phyloP scores from a whole-genome alignment of 352 stramenopile genomes.

The Phytopythium montanum region DNA sequence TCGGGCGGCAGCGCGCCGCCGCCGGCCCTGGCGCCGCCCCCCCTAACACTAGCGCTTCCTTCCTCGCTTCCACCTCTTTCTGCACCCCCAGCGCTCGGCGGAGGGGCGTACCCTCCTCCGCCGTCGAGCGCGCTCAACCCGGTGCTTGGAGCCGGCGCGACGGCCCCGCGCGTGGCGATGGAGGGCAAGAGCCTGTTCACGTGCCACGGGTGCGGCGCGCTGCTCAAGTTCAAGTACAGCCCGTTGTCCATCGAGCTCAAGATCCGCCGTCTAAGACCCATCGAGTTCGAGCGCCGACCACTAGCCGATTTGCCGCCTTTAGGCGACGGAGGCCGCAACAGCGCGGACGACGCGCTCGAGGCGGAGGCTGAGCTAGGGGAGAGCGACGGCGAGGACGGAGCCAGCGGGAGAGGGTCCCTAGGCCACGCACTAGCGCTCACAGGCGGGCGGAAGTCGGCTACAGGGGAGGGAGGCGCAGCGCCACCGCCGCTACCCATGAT shows the following conservation, averaged over 20 bases:
- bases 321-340: constrained; percentile 17
- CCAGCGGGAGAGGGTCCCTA: constrained; percentile 7
- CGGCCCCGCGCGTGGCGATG: constrained; percentile 30
- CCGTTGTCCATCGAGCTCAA: constrained; percentile 64
- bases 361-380: constrained; percentile 20
- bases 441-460: constrained; percentile 1
- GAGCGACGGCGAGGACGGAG: constrained; percentile 6
- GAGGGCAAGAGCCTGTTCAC: constrained; percentile 79
- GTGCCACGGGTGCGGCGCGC: constrained; percentile 60
- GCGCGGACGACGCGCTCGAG: constrained; percentile 22
- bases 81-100: constrained; percentile 6
- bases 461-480: not conserved
- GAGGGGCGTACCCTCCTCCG: constrained; percentile 4
- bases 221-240: constrained; percentile 71
- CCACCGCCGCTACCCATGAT: constrained; percentile 24
- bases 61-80: constrained; percentile 6
- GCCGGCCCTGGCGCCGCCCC: not conserved
- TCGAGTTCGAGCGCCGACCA: constrained; percentile 33
- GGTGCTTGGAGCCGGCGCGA: constrained; percentile 12
- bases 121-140: constrained; percentile 6
- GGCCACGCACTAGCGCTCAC: not conserved
- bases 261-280: constrained; percentile 42
- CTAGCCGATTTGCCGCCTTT: not conserved
- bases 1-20: not conserved
- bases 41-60: not conserved